Evolutionary conservation across 164 flowering plant genomes (phyloP), one percentile per base, ranked within the genome.

Genomic region (Malania oleifera): DNA sequence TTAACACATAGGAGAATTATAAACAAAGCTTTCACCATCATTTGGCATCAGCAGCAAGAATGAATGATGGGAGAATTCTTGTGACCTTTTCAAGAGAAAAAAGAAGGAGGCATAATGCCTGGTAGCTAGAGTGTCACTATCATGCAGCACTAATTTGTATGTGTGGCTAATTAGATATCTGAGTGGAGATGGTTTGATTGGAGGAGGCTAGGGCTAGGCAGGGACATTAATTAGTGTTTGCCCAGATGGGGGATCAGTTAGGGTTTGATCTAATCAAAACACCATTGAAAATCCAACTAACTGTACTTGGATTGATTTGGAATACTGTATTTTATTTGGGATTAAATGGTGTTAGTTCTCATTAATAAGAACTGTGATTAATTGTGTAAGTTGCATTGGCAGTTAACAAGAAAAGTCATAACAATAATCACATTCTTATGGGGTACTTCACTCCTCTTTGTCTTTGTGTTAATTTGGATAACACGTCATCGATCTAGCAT

Each of bases 101-200:
- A 24, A 19, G 35, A 51, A 26, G 14, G 25, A 59, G 39, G 11
- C 51, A 13, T 13, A 1, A 43, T 31, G 35, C 35, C n/a, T 41
- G 52, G 64, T 68, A 69, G 73, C 67, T 68, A 55, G 62, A 46
- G 26, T 59, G 70, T 73, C 68, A 26, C 39, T 46, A 44, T 73
- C 76, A 45, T 11, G 31, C 3, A 19, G 38, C 57, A 67, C 65
- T 25, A 31, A 40, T 47, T n/a, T n/a, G n/a, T n/a, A n/a, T n/a
- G n/a, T n/a, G n/a, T n/a, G n/a, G n/a, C n/a, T n/a, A n/a, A n/a
- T n/a, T n/a, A n/a, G n/a, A n/a, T 19, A 54, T 45, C 43, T 8
- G 10, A 34, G 7, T 55, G 46, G 66, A 63, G 46, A 47, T n/a
- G n/a, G n/a, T n/a, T n/a, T n/a, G n/a, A 63, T 46, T 14, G 34